Evolutionary conservation across 345 rosid genomes (phyloP), one percentile per base, ranked within the genome.

Genomic region (Pistacia atlantica): DNA sequence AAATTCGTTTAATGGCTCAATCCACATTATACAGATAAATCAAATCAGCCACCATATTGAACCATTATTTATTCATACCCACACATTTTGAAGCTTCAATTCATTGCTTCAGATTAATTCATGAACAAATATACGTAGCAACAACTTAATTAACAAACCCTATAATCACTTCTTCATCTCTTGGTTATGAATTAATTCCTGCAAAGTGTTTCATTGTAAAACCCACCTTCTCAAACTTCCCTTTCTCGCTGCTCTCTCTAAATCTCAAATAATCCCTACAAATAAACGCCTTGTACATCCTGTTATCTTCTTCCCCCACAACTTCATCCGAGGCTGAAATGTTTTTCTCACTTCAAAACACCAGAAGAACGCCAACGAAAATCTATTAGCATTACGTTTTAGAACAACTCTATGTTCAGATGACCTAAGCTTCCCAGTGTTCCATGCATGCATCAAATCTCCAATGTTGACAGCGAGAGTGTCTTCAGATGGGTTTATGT

Each of bases 161-260:
- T 8, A 51, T 2, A 11, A 51, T 17, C 37, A 35, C 35, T 11
- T 46, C 49, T 5, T 73, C 14, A 20, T 59, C 52, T n/a, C 42
- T 57, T 46, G 12, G 14, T 10, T 52, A 22, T 10, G 18, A 49
- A 5, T 68, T 14, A 14, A 25, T 16, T 65, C 70, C 75, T 56
- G 75, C 78, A 55, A 79, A 79, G 65, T 79, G 78, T 42, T 70
- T 79, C 8, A 79, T 75, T 11, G 78, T 69, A 31, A 74, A 79
- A 11, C 82, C 78, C 69, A 79, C 75, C 51, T 74, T 79, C 25
- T 79, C 78, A 62, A 79, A 79, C 78, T 56, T 74, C 49, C 75
- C 78, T 52, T 62, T 56, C 20, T 51, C 78, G 55, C 68, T 69
- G 63, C 76, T 78, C 20, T 69, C 78, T 62, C 82, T 79, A 37